Base-by-base conservation (phyloP, 345 rosid genomes). In the Excoecaria agallocha region DNA sequence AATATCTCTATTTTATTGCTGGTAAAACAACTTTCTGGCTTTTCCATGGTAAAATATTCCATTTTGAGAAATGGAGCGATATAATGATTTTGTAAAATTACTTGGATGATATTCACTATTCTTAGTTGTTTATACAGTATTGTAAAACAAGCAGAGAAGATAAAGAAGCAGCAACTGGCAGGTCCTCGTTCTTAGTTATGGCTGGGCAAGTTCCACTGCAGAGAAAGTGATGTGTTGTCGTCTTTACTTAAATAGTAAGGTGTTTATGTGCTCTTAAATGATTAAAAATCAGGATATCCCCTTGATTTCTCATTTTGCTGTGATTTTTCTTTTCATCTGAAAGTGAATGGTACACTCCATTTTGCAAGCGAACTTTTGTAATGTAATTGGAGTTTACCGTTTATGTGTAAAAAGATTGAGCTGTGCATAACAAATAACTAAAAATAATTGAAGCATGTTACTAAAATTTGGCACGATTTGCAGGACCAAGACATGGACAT, bases 141-240 rank as follows among this genome's bases (percentile, higher is more conserved):
- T 86, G 97, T 94, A 76, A 85, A 82, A 78, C 86, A 89, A 50
- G 85, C 77, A 8, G 91, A 87, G 76, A 84, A 86, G 83, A 82
- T 92, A 77, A 92, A 86, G 88, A 94, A 94, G 83, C 97, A 94
- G 83, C 97, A 92, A 80, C 85, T 94, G 96, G 96, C 97, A 12
- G 92, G 95, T 60, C 97, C 98, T 38, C 93, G 98, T 11, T 86
- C 92, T 58, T 94, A 45, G 69, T 52, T 54, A 22, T 74, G 20
- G n/a, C 35, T 19, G 56, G 35, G 49, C 57, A 24, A 38, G 56
- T 49, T 46, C 20, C 50, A 37, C 15, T 62, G 12, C 68, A 8
- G 30, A 43, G 8, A 15, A 19, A 20, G 30, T 64, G 70, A 25
- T 20, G 12, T 41, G 38, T 3, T 45, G 2, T 45, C 65, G 38